Evolutionary conservation across 805 yeast species (phyloP), one percentile per base, ranked within the genome.

Genomic region (Debaryomyces prosopidis): DNA sequence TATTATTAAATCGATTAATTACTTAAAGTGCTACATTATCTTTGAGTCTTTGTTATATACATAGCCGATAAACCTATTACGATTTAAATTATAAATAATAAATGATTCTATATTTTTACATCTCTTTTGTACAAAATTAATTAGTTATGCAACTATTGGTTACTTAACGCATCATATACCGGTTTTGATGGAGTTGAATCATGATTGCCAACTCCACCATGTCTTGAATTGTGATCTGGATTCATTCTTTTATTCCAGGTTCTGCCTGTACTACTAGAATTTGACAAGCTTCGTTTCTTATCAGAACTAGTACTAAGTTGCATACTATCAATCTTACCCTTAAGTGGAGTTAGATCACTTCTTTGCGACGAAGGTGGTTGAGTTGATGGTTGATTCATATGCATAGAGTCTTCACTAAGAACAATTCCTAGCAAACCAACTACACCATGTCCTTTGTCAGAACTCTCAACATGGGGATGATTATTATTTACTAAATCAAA

Each of bases 381-480:
- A 23, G 26, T 2, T 23, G 26, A 23, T 23, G 26, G 26, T 23
- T 23, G 26, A 10, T 23, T 23, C 26, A 23, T 23, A 23, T 18
- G 38, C 23, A 40, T 18, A 17, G 37, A 39, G 11, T 43, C 44
- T 17, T 47, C 52, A 18, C 41, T 48, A 17, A 59, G 42, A 39
- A 54, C 58, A 11, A 60, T 59, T 1, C 62, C 65, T n/a, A 60
- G 42, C 12, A 60, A 34, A 1, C 62, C 64, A 11, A 49, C 53
- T 19, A 57, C 53, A 27, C 49, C 55, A 26, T 50, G 54, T 31
- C 49, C 50, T 36, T 46, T 51, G 3, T 14, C 26, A 6, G 40
- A 39, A 7, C 10, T 23, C 34, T 33, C 33, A 12, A 23, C 11
- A 16, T 38, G 18, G 33, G 36, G 9, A 28, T 33, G 33, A 38